Evolutionary conservation across 768 basidiomycete species (phyloP).

Genomic region (Naganishia friedmannii): DNA sequence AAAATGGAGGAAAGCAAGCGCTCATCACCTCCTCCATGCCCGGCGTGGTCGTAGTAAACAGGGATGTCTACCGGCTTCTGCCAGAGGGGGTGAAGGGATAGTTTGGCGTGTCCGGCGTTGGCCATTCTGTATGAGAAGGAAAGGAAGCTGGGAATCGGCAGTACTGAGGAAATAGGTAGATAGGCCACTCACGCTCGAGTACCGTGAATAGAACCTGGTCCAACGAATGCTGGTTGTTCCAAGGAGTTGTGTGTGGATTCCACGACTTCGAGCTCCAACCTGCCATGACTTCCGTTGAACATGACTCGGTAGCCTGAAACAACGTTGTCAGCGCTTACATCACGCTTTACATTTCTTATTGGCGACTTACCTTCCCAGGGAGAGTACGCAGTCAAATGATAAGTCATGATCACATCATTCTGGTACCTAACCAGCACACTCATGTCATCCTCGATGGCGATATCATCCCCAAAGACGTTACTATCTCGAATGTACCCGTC

Average conservation of each 20-base stretch:
- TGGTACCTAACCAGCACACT: constrained; percentile 57
- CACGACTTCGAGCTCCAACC: constrained; percentile 59
- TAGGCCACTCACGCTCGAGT: constrained; percentile 20
- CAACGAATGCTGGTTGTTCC: constrained; percentile 35
- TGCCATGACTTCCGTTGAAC: constrained; percentile 60
- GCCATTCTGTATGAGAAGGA: constrained; percentile 47
- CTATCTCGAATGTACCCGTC: constrained; percentile 59
- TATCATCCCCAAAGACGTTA: constrained; percentile 54
- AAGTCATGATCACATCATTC: constrained; percentile 58
- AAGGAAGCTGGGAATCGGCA: background rate
- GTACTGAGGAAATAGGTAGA: background rate
- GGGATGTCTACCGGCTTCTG: constrained; percentile 55
- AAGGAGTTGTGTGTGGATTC: constrained; percentile 51
- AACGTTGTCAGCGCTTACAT: too few species aligned
- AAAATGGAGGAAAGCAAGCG: constrained; percentile 58
- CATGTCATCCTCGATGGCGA: constrained; percentile 61
- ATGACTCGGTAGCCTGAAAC: constrained; percentile 54
- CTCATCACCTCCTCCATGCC: constrained; percentile 58
- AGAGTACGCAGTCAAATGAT: constrained; percentile 56
- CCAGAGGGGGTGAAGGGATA: constrained; percentile 58
- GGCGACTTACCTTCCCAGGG: constrained; percentile 54
- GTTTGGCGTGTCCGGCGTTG: constrained; percentile 55
- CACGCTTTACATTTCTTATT: too few species aligned
- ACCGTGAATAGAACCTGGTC: constrained; percentile 46
- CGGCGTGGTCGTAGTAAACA: constrained; percentile 54